Conservation (phyloP, 345 rosid genomes). For the Noccaea caerulescens region DNA sequence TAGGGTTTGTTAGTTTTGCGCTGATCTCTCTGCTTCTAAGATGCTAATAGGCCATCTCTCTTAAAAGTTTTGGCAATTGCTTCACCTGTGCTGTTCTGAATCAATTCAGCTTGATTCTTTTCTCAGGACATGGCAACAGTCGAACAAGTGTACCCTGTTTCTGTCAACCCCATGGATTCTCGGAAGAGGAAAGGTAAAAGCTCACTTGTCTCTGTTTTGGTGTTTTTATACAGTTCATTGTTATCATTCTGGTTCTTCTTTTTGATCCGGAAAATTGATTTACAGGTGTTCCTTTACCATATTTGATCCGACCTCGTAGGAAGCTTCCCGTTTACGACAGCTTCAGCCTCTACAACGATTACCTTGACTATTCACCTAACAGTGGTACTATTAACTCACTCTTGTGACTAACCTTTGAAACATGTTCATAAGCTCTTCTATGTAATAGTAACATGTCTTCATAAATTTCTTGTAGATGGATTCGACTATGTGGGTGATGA, state of each 20-base stretch:
- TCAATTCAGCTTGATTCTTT: neutral
- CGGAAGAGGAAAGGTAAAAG: conserved; percentile 22
- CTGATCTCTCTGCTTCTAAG: neutral
- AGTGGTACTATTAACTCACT: conserved; percentile 6
- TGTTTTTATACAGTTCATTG: neutral
- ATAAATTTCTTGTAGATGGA: neutral
- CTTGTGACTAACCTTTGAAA: neutral
- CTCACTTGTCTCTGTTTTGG: neutral
- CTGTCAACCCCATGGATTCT: conserved; percentile 2
- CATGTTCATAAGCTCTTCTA: conserved; percentile 3
- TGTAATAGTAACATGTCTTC: neutral
- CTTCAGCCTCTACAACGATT: conserved; percentile 8
- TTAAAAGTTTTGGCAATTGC: neutral
- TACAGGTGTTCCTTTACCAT: conserved; percentile 38
- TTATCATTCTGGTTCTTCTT: conserved; percentile 2
- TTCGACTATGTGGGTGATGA: conserved; percentile 21
- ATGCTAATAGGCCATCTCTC: neutral
- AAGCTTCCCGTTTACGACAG: neutral
- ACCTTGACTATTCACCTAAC: neutral
- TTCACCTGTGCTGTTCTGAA: conserved; percentile 1
- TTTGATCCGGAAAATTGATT: neutral
- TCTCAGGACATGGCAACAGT: conserved; percentile 11
- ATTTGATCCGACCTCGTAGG: conserved; percentile 37
- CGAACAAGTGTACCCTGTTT: neutral
- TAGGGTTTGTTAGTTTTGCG: neutral